These are phyloP conservation scores for Bipolaris gigantea DNA, from an alignment of 2,329 filamentous ascomycete genomes.

Conservation along the genomic window DNA sequence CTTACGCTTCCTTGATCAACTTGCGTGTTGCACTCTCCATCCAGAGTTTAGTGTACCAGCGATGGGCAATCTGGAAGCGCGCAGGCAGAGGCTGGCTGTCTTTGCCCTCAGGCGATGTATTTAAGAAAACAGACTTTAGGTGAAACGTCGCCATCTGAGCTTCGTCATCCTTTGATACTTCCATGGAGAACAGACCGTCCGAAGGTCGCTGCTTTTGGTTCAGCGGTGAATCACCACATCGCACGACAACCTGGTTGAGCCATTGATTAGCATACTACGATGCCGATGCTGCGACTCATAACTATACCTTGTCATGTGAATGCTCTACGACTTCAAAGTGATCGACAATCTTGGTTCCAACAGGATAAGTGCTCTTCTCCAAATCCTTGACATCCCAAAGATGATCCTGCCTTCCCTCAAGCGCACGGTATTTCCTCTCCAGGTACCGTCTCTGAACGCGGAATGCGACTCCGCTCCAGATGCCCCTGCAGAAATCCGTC, in stretches of 20 bases:
- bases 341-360: slow-evolving; percentile 45
- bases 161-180: slow-evolving; percentile 44
- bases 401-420: slow-evolving; percentile 36
- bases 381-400: slow-evolving; percentile 44
- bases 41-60: slow-evolving; percentile 46
- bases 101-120: slow-evolving; percentile 44
- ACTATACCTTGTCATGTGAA: slow-evolving; percentile 37
- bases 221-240: slow-evolving; percentile 45
- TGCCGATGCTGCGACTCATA: too few relatives aligned
- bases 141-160: slow-evolving; percentile 44
- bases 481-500: slow-evolving; percentile 43
- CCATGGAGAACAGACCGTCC: slow-evolving; percentile 46
- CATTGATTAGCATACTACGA: slow-evolving; percentile 5
- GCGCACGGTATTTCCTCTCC: slow-evolving; percentile 40
- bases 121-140: slow-evolving; percentile 46
- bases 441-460: slow-evolving; percentile 41
- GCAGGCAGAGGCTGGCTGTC: slow-evolving; percentile 30
- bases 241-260: slow-evolving; percentile 42
- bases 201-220: slow-evolving; percentile 33
- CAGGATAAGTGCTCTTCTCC: slow-evolving; percentile 35
- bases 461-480: slow-evolving; percentile 45
- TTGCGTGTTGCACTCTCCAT: slow-evolving; percentile 48
- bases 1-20: slow-evolving; percentile 28
- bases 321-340: slow-evolving; percentile 48
- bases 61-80: slow-evolving; percentile 38